These are phyloP conservation scores for Cystobasidium sp. DNA, from an alignment of 1,284 basidiomycete genomes.

Conservation along the genomic window DNA sequence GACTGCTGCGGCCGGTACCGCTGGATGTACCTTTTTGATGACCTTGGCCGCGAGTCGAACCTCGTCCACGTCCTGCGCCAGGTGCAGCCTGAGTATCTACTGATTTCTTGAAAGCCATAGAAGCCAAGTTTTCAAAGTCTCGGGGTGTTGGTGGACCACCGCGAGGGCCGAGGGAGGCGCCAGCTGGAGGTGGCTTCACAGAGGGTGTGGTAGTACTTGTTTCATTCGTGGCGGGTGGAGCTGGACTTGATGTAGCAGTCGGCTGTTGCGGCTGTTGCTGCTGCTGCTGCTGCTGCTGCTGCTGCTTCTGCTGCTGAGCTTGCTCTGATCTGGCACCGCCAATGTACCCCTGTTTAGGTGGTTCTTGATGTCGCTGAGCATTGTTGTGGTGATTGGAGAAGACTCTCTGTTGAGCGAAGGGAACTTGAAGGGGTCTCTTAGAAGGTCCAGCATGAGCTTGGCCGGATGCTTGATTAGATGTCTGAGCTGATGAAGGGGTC, in stretches of 20 bases:
- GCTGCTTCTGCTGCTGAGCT: background rate
- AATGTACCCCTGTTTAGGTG: slow-evolving; percentile 9
- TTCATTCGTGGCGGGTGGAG: too few relatives aligned
- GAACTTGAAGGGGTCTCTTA: slow-evolving; percentile 13
- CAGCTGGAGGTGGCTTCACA: slow-evolving; percentile 2
- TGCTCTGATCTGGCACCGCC: background rate
- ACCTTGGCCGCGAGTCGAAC: slow-evolving; percentile 1
- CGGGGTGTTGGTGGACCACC: slow-evolving; percentile 1
- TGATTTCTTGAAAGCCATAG: slow-evolving; percentile 9
- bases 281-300: background rate
- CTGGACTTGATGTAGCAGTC: too few relatives aligned
- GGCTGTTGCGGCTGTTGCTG: background rate
- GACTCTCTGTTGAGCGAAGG: slow-evolving; percentile 23
- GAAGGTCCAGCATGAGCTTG: slow-evolving; percentile 22
- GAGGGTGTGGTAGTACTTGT: background rate
- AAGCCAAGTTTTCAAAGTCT: slow-evolving; percentile 4
- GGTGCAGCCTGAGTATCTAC: slow-evolving; percentile 5
- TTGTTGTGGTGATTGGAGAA: slow-evolving; percentile 4
- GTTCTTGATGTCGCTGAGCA: slow-evolving; percentile 6
- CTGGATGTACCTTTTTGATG: slow-evolving; percentile 19
- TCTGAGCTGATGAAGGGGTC: background rate
- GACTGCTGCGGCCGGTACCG: slow-evolving; percentile 18
- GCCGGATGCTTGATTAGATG: background rate
- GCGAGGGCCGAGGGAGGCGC: background rate
- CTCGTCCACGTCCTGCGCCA: slow-evolving; percentile 10